phyloP scores from a whole-genome alignment of 164 flowering plant genomes.

The Dillenia turbinata region DNA sequence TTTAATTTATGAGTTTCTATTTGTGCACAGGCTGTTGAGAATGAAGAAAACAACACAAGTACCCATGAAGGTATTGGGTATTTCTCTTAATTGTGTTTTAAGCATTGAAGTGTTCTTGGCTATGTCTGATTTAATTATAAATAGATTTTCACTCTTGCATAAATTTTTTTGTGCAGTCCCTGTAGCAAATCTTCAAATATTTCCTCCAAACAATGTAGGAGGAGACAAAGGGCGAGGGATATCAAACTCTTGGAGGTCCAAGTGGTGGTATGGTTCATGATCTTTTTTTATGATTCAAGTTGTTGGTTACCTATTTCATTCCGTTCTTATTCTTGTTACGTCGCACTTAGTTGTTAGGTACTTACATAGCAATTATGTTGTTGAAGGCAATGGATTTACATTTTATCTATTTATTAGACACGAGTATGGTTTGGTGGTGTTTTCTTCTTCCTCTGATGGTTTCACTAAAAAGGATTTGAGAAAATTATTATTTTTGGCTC shows the following conservation, averaged over 20 bases:
- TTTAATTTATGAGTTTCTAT: conserved; percentile 5
- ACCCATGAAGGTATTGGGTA: conserved; percentile 46
- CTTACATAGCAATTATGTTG: too few relatives aligned
- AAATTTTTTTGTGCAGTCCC: conserved; percentile 44
- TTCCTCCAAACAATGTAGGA: conserved; percentile 69
- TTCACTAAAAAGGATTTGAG: too few relatives aligned
- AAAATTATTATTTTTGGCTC: too few relatives aligned
- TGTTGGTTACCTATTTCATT: too few relatives aligned
- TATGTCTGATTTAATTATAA: background rate
- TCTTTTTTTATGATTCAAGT: conserved; percentile 1
- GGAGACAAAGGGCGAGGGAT: conserved; percentile 48
- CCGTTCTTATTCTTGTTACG: too few relatives aligned
- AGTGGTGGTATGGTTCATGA: conserved; percentile 37
- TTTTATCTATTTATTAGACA: too few relatives aligned
- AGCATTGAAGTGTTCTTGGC: background rate
- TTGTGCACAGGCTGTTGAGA: conserved; percentile 62
- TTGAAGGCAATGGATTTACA: too few relatives aligned
- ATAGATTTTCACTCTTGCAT: too few relatives aligned
- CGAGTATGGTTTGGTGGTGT: too few relatives aligned
- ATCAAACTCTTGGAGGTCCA: conserved; percentile 57
- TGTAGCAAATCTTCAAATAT: conserved; percentile 65
- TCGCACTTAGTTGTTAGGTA: too few relatives aligned
- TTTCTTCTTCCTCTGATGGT: too few relatives aligned
- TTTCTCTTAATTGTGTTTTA: background rate
- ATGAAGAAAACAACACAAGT: conserved; percentile 42